These are phyloP conservation scores for Neopestalotiopsis rosae DNA, from an alignment of 2,329 filamentous ascomycete genomes.

Conservation along the genomic window DNA sequence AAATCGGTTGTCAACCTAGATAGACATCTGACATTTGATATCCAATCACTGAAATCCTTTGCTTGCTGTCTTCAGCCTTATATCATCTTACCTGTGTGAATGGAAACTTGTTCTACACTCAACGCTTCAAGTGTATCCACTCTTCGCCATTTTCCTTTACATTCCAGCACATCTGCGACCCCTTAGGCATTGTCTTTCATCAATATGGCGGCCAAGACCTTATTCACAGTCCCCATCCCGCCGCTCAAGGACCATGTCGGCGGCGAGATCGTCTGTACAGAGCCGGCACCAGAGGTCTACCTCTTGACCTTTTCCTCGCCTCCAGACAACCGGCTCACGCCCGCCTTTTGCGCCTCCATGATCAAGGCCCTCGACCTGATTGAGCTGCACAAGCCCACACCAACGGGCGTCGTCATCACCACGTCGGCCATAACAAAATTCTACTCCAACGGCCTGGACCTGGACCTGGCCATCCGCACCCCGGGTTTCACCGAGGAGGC, in stretches of 20 bases:
- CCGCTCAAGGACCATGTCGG: slow-evolving; percentile 49
- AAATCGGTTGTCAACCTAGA: not conserved
- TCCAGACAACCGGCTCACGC: slow-evolving; percentile 78
- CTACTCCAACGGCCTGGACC: slow-evolving; percentile 83
- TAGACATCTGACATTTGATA: not conserved
- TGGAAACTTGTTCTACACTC: not conserved
- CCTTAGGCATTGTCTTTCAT: not conserved
- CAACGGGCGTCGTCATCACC: slow-evolving; percentile 77
- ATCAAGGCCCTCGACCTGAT: slow-evolving; percentile 76
- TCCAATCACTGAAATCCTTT: not conserved
- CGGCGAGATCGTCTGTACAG: slow-evolving; percentile 67
- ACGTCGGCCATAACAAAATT: slow-evolving; percentile 79
- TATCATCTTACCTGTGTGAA: not conserved
- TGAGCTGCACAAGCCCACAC: slow-evolving; percentile 66
- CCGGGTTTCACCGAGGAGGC: slow-evolving; percentile 65
- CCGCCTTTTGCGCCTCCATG: slow-evolving; percentile 70
- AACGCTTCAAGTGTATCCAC: not conserved
- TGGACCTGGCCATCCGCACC: slow-evolving; percentile 66
- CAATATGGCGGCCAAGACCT: slow-evolving; percentile 39
- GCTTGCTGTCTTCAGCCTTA: not conserved
- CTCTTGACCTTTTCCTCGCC: slow-evolving; percentile 74
- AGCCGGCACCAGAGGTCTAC: slow-evolving; percentile 67
- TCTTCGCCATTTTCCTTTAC: not conserved
- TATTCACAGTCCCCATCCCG: slow-evolving; percentile 66
- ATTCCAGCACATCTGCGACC: not conserved